Evolutionary conservation across 2,329 filamentous ascomycete genomes (phyloP).

Genomic region (Aureobasidium sp.): DNA sequence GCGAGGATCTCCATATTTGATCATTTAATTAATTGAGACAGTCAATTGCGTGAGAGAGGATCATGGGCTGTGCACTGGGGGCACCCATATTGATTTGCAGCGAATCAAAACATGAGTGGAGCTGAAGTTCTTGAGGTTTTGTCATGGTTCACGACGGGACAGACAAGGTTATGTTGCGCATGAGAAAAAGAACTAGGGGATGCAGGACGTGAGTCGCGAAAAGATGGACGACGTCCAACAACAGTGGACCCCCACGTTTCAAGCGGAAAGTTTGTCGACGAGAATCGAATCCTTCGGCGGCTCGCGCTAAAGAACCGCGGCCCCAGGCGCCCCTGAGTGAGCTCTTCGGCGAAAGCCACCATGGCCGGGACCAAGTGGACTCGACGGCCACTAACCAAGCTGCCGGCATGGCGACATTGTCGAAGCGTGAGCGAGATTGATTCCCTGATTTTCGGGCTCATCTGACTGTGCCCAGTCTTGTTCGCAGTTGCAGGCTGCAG

Average conservation of each 20-base stretch:
- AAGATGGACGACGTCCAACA: not conserved
- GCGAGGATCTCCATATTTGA: not conserved
- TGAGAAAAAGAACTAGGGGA: not conserved
- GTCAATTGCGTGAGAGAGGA: slow-evolving; percentile 3
- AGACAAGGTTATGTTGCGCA: not conserved
- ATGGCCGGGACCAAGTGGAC: not conserved
- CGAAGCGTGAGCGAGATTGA: not conserved
- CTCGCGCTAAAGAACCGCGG: not conserved
- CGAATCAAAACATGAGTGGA: not conserved
- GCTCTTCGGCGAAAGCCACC: not conserved
- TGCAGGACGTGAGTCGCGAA: not conserved
- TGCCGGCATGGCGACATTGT: slow-evolving; percentile 7
- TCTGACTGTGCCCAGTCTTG: not conserved
- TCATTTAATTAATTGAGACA: slow-evolving; percentile 5
- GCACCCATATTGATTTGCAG: not conserved
- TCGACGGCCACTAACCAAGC: not conserved
- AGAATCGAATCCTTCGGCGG: not conserved
- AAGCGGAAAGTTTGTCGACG: not conserved
- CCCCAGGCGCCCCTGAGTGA: not conserved
- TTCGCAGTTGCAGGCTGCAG: not conserved
- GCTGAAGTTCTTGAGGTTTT: not conserved
- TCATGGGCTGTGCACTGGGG: not conserved
- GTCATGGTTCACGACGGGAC: not conserved
- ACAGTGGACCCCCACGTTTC: slow-evolving; percentile 3
- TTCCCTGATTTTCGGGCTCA: not conserved